Evolutionary conservation across 352 stramenopile genomes (phyloP).

Genomic region (Globisporangium polare): DNA sequence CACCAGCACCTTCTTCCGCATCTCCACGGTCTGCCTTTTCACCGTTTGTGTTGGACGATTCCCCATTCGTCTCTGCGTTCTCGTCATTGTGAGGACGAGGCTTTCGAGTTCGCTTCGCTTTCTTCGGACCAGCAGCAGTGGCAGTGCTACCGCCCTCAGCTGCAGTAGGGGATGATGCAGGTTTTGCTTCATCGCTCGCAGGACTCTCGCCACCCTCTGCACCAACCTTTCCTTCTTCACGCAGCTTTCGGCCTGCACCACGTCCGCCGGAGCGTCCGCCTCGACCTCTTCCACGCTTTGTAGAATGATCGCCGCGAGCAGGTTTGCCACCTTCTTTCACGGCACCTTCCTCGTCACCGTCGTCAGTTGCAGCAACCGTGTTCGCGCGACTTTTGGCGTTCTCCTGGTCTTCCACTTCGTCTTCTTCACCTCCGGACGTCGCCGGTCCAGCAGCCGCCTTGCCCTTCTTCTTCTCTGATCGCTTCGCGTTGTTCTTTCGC

Average conservation of each 20-base stretch:
- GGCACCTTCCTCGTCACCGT: background rate
- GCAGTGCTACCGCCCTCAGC: background rate
- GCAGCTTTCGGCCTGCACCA: slow-evolving; percentile 10
- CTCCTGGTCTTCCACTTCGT: slow-evolving; percentile 14
- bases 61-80: background rate
- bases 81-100: slow-evolving; percentile 1
- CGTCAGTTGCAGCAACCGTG: background rate
- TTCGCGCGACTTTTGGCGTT: slow-evolving; percentile 7
- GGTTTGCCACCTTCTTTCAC: slow-evolving; percentile 7
- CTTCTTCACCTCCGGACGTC: slow-evolving; percentile 7
- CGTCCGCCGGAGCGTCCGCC: slow-evolving; percentile 22
- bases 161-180: background rate
- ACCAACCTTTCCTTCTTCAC: slow-evolving; percentile 12
- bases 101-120: slow-evolving; percentile 7
- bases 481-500: slow-evolving; percentile 21
- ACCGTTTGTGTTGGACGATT: background rate
- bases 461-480: slow-evolving; percentile 20
- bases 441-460: slow-evolving; percentile 6
- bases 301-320: background rate
- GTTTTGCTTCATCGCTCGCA: slow-evolving; percentile 3
- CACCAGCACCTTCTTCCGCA: background rate
- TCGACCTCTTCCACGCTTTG: slow-evolving; percentile 15
- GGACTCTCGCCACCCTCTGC: slow-evolving; percentile 5
- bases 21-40: background rate
- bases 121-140: slow-evolving; percentile 3